These are phyloP conservation scores for Lyophyllum semitale DNA, from an alignment of 768 basidiomycete genomes.

Conservation along the genomic window DNA sequence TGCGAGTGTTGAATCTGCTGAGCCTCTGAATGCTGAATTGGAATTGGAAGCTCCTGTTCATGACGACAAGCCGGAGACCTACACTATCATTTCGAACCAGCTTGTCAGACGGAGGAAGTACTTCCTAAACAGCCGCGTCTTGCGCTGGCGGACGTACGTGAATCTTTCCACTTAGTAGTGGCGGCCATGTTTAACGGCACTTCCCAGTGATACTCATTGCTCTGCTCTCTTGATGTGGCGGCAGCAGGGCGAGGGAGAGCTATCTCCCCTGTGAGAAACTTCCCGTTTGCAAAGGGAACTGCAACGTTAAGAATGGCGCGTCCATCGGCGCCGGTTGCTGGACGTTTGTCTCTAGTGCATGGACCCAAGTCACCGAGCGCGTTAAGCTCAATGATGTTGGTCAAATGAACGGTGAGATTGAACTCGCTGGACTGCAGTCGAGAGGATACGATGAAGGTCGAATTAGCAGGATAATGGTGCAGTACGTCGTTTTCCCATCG, in stretches of 20 bases:
- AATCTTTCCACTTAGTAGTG: not conserved
- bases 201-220: slow-evolving; percentile 53
- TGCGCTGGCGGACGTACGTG: slow-evolving; percentile 60
- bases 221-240: slow-evolving; percentile 75
- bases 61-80: too few relatives aligned
- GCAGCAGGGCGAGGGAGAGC: slow-evolving; percentile 53
- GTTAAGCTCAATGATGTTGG: slow-evolving; percentile 60
- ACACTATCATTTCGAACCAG: not conserved
- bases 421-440: slow-evolving; percentile 21
- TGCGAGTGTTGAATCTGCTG: too few relatives aligned
- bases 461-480: slow-evolving; percentile 28
- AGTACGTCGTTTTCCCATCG: slow-evolving; percentile 7
- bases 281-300: slow-evolving; percentile 46
- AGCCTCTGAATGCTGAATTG: too few relatives aligned
- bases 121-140: slow-evolving; percentile 38
- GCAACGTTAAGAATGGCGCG: slow-evolving; percentile 48
- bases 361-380: slow-evolving; percentile 54
- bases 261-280: slow-evolving; percentile 57
- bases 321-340: slow-evolving; percentile 55
- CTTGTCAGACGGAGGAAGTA: slow-evolving; percentile 54
- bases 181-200: not conserved
- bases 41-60: too few relatives aligned
- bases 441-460: slow-evolving; percentile 9
- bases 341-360: slow-evolving; percentile 47
- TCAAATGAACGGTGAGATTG: slow-evolving; percentile 53